Evolutionary conservation across 2,329 filamentous ascomycete genomes (phyloP).

Genomic region (Colletotrichum sp.): DNA sequence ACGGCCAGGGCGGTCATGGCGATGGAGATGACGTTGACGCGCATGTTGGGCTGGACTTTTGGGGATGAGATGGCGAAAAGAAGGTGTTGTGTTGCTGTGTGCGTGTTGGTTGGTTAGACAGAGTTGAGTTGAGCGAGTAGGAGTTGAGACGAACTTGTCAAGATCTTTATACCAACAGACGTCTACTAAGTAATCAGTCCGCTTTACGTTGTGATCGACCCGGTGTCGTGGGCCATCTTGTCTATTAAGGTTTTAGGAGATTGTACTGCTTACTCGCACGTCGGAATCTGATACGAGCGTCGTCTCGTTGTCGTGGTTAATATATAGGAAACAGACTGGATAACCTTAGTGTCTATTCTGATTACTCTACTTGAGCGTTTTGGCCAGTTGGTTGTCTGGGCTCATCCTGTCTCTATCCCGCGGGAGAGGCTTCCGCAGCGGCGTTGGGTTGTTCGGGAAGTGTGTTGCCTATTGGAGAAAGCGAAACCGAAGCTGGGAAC

Average conservation of each 20-base stretch:
- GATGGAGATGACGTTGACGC: not conserved
- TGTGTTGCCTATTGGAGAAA: too few relatives aligned
- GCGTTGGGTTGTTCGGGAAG: too few relatives aligned
- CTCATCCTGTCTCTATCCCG: too few relatives aligned
- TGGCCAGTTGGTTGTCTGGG: too few relatives aligned
- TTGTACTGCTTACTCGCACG: not conserved
- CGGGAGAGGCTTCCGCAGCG: rapidly evolving
- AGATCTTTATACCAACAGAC: not conserved
- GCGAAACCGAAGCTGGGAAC: too few relatives aligned
- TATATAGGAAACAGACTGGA: not conserved
- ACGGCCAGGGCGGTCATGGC: not conserved
- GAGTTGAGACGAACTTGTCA: not conserved
- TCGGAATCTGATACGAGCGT: not conserved
- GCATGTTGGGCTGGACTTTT: not conserved
- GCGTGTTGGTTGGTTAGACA: not conserved
- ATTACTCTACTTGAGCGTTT: not conserved
- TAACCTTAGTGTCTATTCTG: not conserved
- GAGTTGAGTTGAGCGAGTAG: not conserved
- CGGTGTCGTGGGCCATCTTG: not conserved
- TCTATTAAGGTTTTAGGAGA: not conserved
- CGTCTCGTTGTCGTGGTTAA: not conserved
- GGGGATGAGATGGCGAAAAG: rapidly evolving
- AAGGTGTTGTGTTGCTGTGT: not conserved
- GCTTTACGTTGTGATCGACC: not conserved
- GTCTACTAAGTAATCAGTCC: not conserved